These are phyloP conservation scores for Pythium graminicola DNA, from an alignment of 352 stramenopile species.

Conservation along the genomic window DNA sequence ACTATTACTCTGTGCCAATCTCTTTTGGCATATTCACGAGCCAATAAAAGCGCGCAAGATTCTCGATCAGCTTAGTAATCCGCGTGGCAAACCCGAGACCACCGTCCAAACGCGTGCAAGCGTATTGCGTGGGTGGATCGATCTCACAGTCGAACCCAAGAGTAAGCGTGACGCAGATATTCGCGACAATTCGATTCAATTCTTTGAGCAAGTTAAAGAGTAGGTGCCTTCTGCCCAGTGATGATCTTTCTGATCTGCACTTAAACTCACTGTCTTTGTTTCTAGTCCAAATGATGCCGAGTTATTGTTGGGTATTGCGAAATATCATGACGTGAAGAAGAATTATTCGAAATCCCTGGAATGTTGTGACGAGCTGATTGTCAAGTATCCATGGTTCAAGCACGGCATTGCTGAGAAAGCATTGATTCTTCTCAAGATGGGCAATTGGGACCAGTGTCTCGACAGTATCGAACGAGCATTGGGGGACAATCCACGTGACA, in stretches of 20 bases:
- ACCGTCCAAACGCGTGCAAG: conserved; percentile 39
- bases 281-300: conserved; percentile 60
- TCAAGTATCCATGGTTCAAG: conserved; percentile 78
- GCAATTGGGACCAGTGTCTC: conserved; percentile 79
- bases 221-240: conserved; percentile 28
- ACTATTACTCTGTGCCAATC: conserved; percentile 58
- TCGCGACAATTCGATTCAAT: conserved; percentile 51
- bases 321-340: conserved; percentile 73
- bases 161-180: conserved; percentile 58
- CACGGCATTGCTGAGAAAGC: conserved; percentile 79
- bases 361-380: conserved; percentile 64
- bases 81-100: conserved; percentile 14
- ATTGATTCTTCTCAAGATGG: conserved; percentile 75
- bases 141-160: conserved; percentile 64
- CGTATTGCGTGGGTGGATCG: conserved; percentile 68
- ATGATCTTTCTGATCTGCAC: too few species aligned
- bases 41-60: conserved; percentile 60
- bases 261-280: too few species aligned
- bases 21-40: conserved; percentile 76
- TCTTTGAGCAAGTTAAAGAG: conserved; percentile 61
- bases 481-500: conserved; percentile 51
- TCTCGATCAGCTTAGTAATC: conserved; percentile 44
- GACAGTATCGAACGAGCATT: conserved; percentile 72
- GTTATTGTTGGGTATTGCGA: conserved; percentile 61
- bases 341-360: conserved; percentile 57